These are phyloP conservation scores for Chamaecyparis obtusa DNA, from an alignment of 75 land plant genomes.

Conservation along the genomic window DNA sequence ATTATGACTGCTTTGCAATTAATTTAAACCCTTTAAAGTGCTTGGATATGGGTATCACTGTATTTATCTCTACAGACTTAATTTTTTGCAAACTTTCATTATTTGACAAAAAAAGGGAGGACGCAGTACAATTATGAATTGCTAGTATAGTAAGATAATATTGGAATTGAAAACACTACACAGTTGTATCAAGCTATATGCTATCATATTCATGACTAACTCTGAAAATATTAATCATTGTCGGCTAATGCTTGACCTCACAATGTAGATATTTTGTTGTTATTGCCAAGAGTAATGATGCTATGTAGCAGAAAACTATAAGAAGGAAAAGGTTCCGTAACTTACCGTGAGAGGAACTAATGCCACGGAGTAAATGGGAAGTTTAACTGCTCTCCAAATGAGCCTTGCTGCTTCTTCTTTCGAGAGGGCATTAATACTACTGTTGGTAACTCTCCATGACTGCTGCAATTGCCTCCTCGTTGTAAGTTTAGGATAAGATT, in stretches of 20 bases:
- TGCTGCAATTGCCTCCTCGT: background rate
- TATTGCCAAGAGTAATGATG: background rate
- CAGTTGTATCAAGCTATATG: too few species aligned
- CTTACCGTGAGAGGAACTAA: conserved; percentile 80
- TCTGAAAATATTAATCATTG: too few species aligned
- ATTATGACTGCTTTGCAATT: background rate
- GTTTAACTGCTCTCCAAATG: conserved; percentile 85
- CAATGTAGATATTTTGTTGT: too few species aligned
- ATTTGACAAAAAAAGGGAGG: too few species aligned
- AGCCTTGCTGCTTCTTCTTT: conserved; percentile 24
- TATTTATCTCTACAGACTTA: too few species aligned
- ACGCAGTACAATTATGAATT: too few species aligned
- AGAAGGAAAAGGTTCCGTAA: background rate
- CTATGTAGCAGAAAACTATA: background rate
- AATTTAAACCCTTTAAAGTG: background rate
- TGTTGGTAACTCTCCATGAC: background rate
- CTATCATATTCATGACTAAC: too few species aligned
- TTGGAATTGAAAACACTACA: too few species aligned
- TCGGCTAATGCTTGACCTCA: too few species aligned
- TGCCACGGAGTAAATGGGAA: conserved; percentile 88
- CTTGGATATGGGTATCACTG: background rate
- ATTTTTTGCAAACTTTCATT: too few species aligned
- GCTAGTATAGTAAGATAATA: too few species aligned
- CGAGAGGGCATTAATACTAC: background rate
- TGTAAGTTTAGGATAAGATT: background rate